Conservation (phyloP, 148 eudicot species). For the Pouteria glomerata region DNA sequence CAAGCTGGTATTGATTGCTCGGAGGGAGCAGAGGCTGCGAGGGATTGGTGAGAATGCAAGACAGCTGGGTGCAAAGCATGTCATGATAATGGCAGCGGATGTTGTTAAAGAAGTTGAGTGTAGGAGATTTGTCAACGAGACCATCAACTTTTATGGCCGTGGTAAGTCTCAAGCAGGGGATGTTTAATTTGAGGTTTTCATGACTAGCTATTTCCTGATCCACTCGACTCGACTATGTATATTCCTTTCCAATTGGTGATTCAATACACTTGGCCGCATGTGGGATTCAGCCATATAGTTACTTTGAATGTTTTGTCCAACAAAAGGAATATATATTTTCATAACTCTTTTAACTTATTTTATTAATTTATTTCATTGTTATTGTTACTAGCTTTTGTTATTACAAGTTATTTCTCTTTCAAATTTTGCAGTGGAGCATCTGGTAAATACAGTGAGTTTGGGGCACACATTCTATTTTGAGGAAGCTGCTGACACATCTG, state of each 20-base stretch:
- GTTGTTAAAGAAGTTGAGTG: constrained; percentile 95
- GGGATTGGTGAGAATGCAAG: constrained; percentile 76
- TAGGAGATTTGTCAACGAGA: constrained; percentile 68
- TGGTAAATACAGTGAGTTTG: constrained; percentile 83
- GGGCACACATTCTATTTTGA: constrained; percentile 84
- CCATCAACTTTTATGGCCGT: constrained; percentile 57
- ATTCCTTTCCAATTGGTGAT: no score
- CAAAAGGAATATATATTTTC: no score
- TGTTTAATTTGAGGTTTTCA: no score
- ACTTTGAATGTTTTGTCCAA: no score
- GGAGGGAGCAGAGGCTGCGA: constrained; percentile 62
- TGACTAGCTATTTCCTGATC: no score
- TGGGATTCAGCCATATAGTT: no score
- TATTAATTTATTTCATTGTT: no score
- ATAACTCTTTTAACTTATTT: no score
- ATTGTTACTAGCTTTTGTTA: not conserved
- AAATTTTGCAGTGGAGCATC: constrained; percentile 74
- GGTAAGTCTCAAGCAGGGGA: no score
- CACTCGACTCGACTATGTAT: no score
- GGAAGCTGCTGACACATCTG: constrained; percentile 69
- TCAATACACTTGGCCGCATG: no score
- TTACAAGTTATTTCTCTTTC: not conserved
- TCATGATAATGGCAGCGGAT: constrained; percentile 83
- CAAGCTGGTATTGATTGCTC: constrained; percentile 70
- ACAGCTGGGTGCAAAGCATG: constrained; percentile 62